Percentiles rank a stretch among this genome's conserved stretches.
Conservation (phyloP, 768 basidiomycete species). For the Suillus ampliporus region DNA sequence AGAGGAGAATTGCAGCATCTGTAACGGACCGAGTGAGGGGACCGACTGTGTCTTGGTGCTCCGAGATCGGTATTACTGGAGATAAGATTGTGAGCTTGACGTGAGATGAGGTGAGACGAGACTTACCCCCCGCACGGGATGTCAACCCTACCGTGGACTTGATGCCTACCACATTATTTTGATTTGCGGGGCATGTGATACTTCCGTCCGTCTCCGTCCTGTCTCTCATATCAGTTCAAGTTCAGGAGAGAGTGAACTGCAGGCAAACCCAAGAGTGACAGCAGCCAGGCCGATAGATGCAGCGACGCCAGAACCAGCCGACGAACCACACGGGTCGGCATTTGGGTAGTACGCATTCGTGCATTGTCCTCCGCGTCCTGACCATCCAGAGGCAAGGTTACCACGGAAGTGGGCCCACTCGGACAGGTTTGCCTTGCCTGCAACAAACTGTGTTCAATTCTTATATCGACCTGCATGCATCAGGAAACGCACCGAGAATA, state of each 20-base stretch:
- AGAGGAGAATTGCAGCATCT: constrained; percentile 61
- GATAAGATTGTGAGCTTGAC: neutral
- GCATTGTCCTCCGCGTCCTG: constrained; percentile 58
- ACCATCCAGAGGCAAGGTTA: constrained; percentile 56
- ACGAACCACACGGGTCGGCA: constrained; percentile 62
- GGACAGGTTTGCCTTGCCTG: constrained; percentile 61
- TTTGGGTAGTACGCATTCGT: constrained; percentile 56
- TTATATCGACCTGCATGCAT: neutral
- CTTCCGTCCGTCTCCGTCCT: constrained; percentile 59
- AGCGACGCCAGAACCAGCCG: constrained; percentile 62
- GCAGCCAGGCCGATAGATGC: constrained; percentile 57
- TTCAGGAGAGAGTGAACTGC: neutral
- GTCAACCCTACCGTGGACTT: constrained; percentile 66
- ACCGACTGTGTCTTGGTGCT: constrained; percentile 63
- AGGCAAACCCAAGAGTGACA: constrained; percentile 45
- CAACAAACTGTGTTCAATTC: neutral
- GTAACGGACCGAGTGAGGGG: constrained; percentile 58
- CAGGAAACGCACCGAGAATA: constrained; percentile 31
- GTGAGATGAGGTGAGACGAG: neutral
- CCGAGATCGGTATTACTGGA: constrained; percentile 60
- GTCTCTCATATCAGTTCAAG: neutral
- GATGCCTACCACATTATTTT: constrained; percentile 63
- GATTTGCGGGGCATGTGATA: constrained; percentile 55
- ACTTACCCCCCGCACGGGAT: constrained; percentile 61
- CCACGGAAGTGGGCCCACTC: constrained; percentile 59